Evolutionary conservation across 2,329 filamentous ascomycete genomes (phyloP), one percentile per base, ranked within the genome.

Genomic region (Grosmannia serpens): DNA sequence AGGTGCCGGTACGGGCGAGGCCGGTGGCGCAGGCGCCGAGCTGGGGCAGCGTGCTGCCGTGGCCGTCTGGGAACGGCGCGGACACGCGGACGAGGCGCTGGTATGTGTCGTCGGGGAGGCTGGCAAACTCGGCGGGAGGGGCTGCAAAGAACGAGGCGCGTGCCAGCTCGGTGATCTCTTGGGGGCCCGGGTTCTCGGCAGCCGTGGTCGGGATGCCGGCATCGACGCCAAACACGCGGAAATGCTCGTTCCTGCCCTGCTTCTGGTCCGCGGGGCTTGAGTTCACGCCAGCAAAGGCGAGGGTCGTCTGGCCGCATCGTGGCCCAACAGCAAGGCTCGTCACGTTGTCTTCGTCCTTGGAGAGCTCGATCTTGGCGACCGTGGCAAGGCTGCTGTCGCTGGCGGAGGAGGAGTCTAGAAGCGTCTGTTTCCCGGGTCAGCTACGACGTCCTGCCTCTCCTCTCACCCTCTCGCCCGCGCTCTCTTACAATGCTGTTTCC

Each of bases 281-380:
- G 70, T 96, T 96, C 73, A 96, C 86, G 57, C 91, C 91, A 29
- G 91, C 89, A 64, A 88, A 85, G 9, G 83, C 73, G 49, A 81
- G 69, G 7, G 81, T 81, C 56, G 69, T 74, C 65, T 78, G 84
- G 55, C 75, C 76, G 71, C 75, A 81, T 71, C 67, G 79, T 4
- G 74, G 80, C 63, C 89, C 84, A 56, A 87, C 82, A 49, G 85
- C 89, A 55, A 96, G 78, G 58, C 88, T 91, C 63, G 87, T 90
- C 60, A 95, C 89, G 59, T 88, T 95, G 72, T 97, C 92, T 74
- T 96, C 91, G 68, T 91, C 84, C 65, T 84, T 81, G 62, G 88
- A 88, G 54, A 96, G 83, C 60, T 90, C 84, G 67, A 92, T 78
- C 65, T 95, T 88, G 63, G 85, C 82, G 26, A 80, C 75, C 64